Base-by-base conservation (phyloP, 1,139 yeast species). In the Meyerozyma sp. region DNA sequence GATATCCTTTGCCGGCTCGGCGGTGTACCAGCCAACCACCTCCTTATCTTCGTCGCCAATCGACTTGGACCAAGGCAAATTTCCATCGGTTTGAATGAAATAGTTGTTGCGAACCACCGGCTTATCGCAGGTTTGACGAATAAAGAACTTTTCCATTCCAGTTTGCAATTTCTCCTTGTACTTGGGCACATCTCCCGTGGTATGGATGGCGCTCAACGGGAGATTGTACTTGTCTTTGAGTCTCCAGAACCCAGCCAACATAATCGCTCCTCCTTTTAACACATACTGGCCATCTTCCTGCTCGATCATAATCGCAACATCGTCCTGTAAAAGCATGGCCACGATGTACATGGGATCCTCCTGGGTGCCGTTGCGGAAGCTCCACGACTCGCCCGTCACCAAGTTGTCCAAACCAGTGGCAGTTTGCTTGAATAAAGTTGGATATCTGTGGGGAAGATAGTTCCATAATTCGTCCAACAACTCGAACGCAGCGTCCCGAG, bases 81-180 rank as follows among this genome's bases (percentile, higher is more conserved):
- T 70, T 45, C 73, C 74, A 57, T 82, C 87, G 5, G 82, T 79
- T 58, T 82, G 88, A 41, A 82, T 61, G 52, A 82, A 82, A 58
- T 81, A 82, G 58, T 82, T 82, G 59, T 82, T 82, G 42, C 88
- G 66, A 8, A 77, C 83, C 10, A 82, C 83, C 0, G 86, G 83
- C 44, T 68, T 65, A 13, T 37, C 85, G 42, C 77, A 73, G 3
- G 77, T 66, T 48, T 78, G 64, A 50, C 84, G 64, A 32, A 70
- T 60, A 57, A 82, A 81, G 59, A 81, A 81, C 54, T 79, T 78
- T 51, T 80, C 82, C 88, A 82, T 82, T 8, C 84, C 82, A 32
- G 66, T 62, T 56, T 78, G 75, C 51, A 82, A 68, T 53, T 81
- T 77, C 37, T 73, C 77, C 44, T 75, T 67, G 54, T 75, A 82